Base-by-base conservation (phyloP, 352 stramenopile genomes). In the Phytophthora boehmeriae region DNA sequence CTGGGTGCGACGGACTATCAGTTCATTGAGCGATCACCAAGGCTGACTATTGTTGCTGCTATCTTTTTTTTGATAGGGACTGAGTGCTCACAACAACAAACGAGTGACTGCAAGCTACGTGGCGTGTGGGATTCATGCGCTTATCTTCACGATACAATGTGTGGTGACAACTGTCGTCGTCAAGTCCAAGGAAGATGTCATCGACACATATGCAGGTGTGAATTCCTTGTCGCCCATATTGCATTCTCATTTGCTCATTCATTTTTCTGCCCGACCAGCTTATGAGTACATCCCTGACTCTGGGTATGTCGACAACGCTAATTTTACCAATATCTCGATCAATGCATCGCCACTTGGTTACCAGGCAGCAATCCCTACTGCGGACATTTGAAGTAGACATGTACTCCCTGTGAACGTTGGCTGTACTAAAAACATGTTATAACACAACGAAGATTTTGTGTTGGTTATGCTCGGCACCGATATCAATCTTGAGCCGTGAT, bases 261-360 rank as follows among this genome's bases (percentile, higher is more conserved):
- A 27, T 17, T 36, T 32, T 0, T 38, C 11, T 42, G 36, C 25
- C 25, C 25, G 6, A 44, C 39, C 38, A 92, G 86, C 83, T 27
- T 94, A 94, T 54, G 81, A 94, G 63, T 94, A 90, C 57, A 94
- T 94, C 55, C 86, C 86, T 0, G 86, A 92, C 56, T 69, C 63
- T 0, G 66, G 63, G 0, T 91, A 84, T 45, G 58, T 68, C 1
- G 76, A 87, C 62, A 71, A 73, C 8, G 20, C 66, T 0, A 76
- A 77, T 14, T 39, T 82, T 17, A 76, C 74, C 11, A 80, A 76
- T 47, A 66, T 63, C n/a, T 63, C 63, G 1, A 66, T 56, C 25
- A 73, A 68, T 2, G 45, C 57, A 8, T 89, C 80, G 17, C 76
- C 76, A 17, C 72, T 83, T 17, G 88, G 76, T 46, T 91, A 91